Conservation (phyloP, 495 filamentous ascomycete species). For the Penicillium salamii region DNA sequence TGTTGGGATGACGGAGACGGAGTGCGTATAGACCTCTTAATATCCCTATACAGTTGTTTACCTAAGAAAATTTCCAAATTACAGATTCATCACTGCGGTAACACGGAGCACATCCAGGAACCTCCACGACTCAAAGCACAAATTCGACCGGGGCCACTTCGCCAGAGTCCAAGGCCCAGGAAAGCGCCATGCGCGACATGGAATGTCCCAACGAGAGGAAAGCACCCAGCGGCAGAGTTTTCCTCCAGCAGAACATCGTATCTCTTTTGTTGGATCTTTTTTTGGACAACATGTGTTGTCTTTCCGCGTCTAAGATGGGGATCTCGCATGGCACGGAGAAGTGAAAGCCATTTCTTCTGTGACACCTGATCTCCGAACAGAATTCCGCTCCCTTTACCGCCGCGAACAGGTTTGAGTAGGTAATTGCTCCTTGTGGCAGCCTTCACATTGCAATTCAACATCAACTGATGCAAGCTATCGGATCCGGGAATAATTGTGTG, state of each 20-base stretch:
- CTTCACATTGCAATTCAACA: neutral
- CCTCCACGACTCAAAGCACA: slow-evolving; percentile 19
- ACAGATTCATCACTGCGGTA: too few relatives aligned
- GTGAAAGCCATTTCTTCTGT: slow-evolving; percentile 55
- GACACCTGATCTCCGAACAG: slow-evolving; percentile 62
- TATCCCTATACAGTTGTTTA: too few relatives aligned
- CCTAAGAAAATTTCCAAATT: too few relatives aligned
- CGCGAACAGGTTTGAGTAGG: slow-evolving; percentile 30
- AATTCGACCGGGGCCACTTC: slow-evolving; percentile 16
- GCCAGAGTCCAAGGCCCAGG: slow-evolving; percentile 27
- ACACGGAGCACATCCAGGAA: slow-evolving; percentile 18
- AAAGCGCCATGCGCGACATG: slow-evolving; percentile 21
- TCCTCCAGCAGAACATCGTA: slow-evolving; percentile 22
- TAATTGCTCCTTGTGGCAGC: slow-evolving; percentile 20
- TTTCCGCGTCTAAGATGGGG: slow-evolving; percentile 1
- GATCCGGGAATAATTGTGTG: slow-evolving; percentile 14
- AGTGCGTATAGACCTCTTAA: too few relatives aligned
- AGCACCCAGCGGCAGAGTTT: neutral
- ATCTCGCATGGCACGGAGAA: slow-evolving; percentile 13
- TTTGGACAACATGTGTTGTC: slow-evolving; percentile 29
- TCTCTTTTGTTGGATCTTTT: slow-evolving; percentile 19
- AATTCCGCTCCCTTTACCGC: slow-evolving; percentile 34
- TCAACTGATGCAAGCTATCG: too few relatives aligned
- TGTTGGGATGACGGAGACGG: too few relatives aligned
- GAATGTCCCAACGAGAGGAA: slow-evolving; percentile 28